A percentile compares a stretch with the other conserved stretches of the same genome.
These are phyloP conservation scores for Colletotrichum noveboracense DNA, from an alignment of 2,329 filamentous ascomycete genomes.

Conservation along the genomic window DNA sequence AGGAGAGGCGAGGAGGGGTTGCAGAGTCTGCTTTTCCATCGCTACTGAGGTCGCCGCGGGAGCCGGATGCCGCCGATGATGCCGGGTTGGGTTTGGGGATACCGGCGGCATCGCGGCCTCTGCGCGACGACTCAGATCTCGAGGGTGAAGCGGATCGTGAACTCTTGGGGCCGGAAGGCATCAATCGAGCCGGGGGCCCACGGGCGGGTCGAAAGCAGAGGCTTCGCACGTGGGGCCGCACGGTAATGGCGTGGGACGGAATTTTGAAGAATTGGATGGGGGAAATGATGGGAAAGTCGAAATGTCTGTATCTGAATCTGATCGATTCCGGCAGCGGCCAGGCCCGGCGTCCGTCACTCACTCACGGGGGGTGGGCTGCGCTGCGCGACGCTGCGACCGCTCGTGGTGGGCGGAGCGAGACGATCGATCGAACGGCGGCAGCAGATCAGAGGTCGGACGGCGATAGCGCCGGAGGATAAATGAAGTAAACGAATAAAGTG, in stretches of 20 bases:
- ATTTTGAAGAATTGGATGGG: background rate
- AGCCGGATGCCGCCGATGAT: background rate
- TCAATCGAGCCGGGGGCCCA: constrained; percentile 16
- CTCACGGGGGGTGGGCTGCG: background rate
- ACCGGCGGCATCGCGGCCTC: background rate
- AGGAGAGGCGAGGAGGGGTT: background rate
- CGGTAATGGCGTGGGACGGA: background rate
- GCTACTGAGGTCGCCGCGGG: background rate
- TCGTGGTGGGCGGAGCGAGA: background rate
- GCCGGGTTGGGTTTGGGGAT: background rate
- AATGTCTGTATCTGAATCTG: background rate
- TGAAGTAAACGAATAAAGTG: background rate
- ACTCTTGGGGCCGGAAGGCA: constrained; percentile 16
- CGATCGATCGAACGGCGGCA: background rate
- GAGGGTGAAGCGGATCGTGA: constrained; percentile 12
- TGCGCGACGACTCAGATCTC: constrained; percentile 2
- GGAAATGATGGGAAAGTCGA: background rate
- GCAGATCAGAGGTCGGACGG: background rate
- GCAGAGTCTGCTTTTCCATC: background rate
- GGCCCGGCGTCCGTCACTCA: background rate
- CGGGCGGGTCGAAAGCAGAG: background rate
- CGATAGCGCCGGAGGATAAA: background rate
- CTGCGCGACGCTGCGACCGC: background rate
- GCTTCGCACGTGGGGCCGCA: background rate
- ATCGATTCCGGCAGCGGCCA: background rate